Evolutionary conservation across 257 asterid genomes (phyloP).

Genomic region (Scutellaria barbata): DNA sequence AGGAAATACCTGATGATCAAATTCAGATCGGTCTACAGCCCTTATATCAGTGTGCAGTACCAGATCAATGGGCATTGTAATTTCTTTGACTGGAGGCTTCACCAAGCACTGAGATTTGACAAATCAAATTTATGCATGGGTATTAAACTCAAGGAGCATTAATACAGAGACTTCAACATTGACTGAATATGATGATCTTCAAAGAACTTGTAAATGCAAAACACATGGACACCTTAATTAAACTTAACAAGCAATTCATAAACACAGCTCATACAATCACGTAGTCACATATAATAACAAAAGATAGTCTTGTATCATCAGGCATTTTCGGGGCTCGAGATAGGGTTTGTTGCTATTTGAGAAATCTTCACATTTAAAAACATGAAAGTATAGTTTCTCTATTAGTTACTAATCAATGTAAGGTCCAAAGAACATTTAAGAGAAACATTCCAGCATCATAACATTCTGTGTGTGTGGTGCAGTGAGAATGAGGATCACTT

Average conservation of each 20-base stretch:
- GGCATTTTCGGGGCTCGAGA: not conserved
- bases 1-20: constrained; percentile 70
- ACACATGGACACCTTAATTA: no score
- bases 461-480: not conserved
- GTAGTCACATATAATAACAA: no score
- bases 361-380: not conserved
- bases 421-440: not conserved
- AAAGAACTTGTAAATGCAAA: no score
- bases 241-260: no score
- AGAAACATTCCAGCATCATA: not conserved
- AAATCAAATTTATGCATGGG: constrained; percentile 22
- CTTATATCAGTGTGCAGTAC: constrained; percentile 78
- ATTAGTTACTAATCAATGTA: not conserved
- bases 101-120: constrained; percentile 59
- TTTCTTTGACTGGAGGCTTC: constrained; percentile 80
- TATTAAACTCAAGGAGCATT: not conserved
- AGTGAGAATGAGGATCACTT: no score
- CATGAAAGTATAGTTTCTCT: not conserved
- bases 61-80: constrained; percentile 72
- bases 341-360: not conserved
- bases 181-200: no score
- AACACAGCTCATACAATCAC: no score
- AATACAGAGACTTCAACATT: no score
- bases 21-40: constrained; percentile 89
- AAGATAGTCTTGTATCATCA: no score